These are phyloP conservation scores for Calocybe cyanea DNA, from an alignment of 768 basidiomycete species.

Conservation along the genomic window DNA sequence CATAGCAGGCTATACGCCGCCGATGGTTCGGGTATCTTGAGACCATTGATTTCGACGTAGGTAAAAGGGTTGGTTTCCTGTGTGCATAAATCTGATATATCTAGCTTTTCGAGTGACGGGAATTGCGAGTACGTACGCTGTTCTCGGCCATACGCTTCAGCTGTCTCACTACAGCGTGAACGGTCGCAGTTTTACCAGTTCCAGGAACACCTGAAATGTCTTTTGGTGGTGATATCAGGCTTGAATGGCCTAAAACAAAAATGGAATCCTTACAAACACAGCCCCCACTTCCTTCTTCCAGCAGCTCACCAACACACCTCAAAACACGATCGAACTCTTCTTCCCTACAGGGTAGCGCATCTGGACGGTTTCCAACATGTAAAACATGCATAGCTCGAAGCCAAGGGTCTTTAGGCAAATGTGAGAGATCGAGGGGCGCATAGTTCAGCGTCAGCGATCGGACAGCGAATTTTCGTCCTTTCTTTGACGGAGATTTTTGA, in stretches of 20 bases:
- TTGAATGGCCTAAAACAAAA: conserved; percentile 4
- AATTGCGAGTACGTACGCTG: conserved; percentile 44
- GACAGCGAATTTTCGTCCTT: conserved; percentile 27
- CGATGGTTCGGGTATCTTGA: conserved; percentile 88
- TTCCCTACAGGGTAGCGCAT: conserved; percentile 84
- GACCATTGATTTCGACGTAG: conserved; percentile 96
- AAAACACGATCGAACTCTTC: conserved; percentile 78
- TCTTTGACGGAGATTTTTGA: conserved; percentile 8
- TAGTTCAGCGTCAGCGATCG: conserved; percentile 21
- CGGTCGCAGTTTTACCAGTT: conserved; percentile 97
- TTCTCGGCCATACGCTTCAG: conserved; percentile 84
- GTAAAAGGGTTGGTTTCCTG: conserved; percentile 94
- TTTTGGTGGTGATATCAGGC: conserved; percentile 22
- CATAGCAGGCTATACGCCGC: conserved; percentile 90
- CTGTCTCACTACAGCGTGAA: conserved; percentile 88
- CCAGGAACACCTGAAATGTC: conserved; percentile 99
- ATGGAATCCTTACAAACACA: conserved; percentile 74
- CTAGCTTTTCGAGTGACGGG: no score
- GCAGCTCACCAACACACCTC: conserved; percentile 71
- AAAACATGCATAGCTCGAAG: conserved; percentile 84
- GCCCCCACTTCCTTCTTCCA: conserved; percentile 92
- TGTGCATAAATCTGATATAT: conserved; percentile 1
- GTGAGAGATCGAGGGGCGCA: conserved; percentile 38
- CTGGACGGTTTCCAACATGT: conserved; percentile 91
- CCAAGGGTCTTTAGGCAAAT: conserved; percentile 74